phyloP scores from a whole-genome alignment of 2,329 filamentous ascomycete species.

The Tolypocladium endophyticum region DNA sequence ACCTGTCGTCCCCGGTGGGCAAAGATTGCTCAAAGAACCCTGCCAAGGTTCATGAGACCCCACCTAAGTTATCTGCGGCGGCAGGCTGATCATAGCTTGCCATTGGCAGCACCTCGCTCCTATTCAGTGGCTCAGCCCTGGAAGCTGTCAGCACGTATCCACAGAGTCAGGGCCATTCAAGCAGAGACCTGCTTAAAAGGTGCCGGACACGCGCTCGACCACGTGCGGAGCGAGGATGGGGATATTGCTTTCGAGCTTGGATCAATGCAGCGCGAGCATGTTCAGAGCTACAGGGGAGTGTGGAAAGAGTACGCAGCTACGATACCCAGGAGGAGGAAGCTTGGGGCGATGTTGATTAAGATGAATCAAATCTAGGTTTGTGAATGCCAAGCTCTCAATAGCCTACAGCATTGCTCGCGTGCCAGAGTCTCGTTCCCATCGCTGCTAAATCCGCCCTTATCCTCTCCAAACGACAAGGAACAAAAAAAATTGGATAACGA shows the following conservation, averaged over 20 bases:
- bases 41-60: not conserved
- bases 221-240: not conserved
- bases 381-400: constrained; percentile 2
- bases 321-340: constrained; percentile 5
- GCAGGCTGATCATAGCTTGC: not conserved
- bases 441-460: not conserved
- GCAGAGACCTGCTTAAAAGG: not conserved
- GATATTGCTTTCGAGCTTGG: not conserved
- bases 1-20: not conserved
- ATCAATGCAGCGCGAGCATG: not conserved
- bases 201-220: too few species aligned
- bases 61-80: not conserved
- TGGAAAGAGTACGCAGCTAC: not conserved
- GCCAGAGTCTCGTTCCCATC: not conserved
- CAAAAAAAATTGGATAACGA: not conserved
- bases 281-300: not conserved
- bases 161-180: not conserved
- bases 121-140: not conserved
- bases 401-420: not conserved
- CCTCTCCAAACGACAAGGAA: not conserved
- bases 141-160: not conserved
- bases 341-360: constrained; percentile 4
- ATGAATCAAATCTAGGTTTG: constrained; percentile 5
- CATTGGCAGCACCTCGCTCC: not conserved
- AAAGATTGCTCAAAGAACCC: not conserved